Evolutionary conservation across 2,329 filamentous ascomycete genomes (phyloP).

Genomic region (Xylariaceae sp.): DNA sequence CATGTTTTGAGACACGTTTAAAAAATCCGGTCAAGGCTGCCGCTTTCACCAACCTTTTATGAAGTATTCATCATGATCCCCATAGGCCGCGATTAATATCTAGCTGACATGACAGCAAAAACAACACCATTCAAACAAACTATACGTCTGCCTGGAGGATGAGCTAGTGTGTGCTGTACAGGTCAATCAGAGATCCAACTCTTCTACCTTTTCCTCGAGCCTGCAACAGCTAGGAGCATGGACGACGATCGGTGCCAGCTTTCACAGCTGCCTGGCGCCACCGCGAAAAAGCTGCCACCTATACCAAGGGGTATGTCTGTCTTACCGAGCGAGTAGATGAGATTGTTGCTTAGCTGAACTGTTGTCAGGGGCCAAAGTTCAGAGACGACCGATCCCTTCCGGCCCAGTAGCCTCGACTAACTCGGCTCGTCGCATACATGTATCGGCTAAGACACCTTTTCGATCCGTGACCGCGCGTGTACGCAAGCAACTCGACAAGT

Average conservation of each 20-base stretch:
- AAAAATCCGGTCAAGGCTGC: conserved; percentile 12
- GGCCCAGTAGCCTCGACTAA: conserved; percentile 48
- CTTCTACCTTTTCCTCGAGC: not conserved
- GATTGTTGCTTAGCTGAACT: conserved; percentile 24
- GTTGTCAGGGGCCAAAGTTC: conserved; percentile 53
- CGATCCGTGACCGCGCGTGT: conserved; percentile 71
- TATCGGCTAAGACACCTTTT: conserved; percentile 70
- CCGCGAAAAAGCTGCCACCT: conserved; percentile 38
- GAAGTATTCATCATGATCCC: not conserved
- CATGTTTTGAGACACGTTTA: conserved; percentile 9
- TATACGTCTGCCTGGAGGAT: conserved; percentile 30
- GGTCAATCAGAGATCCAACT: not conserved
- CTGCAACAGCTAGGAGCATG: conserved; percentile 4
- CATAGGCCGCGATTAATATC: not conserved
- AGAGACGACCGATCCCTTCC: conserved; percentile 55
- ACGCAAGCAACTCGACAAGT: conserved; percentile 65
- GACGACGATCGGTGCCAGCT: conserved; percentile 1
- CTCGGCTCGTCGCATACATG: conserved; percentile 61
- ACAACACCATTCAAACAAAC: not conserved
- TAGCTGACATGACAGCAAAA: conserved; percentile 21
- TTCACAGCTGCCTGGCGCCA: conserved; percentile 31
- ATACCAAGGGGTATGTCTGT: conserved; percentile 39
- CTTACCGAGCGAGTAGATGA: not conserved
- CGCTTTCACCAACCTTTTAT: not conserved
- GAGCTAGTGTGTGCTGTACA: conserved; percentile 9